These are phyloP conservation scores for Debaryomyces castellii DNA, from an alignment of 805 yeast genomes.

Conservation along the genomic window DNA sequence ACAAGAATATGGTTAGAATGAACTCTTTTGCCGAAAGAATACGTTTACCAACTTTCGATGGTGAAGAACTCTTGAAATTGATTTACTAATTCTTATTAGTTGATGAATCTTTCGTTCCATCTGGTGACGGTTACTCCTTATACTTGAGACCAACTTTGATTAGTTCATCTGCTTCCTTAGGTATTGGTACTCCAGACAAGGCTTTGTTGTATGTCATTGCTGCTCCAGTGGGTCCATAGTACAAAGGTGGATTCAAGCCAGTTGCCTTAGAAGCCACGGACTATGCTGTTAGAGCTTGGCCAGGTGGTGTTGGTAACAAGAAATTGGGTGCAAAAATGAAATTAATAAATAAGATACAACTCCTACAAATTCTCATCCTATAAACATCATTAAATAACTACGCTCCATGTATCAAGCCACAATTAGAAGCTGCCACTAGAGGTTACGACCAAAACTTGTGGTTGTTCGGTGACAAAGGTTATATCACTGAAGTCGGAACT, in stretches of 20 bases:
- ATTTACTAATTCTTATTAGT: conserved; percentile 73
- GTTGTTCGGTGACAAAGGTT: conserved; percentile 86
- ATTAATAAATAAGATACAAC: no score
- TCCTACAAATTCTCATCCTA: no score
- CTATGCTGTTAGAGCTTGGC: conserved; percentile 98
- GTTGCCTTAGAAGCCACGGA: conserved; percentile 93
- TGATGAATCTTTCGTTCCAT: conserved; percentile 80
- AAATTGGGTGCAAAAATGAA: conserved; percentile 97
- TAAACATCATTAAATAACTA: no score
- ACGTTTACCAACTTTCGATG: conserved; percentile 83
- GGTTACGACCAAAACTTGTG: conserved; percentile 96
- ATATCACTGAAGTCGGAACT: conserved; percentile 95
- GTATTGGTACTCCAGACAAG: conserved; percentile 78
- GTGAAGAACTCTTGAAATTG: conserved; percentile 70
- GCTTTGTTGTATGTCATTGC: conserved; percentile 86
- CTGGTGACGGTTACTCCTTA: conserved; percentile 83
- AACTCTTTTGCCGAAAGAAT: conserved; percentile 86
- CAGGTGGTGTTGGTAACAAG: conserved; percentile 96
- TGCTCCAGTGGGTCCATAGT: conserved; percentile 96
- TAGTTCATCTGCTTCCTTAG: conserved; percentile 87
- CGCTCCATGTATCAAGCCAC: conserved; percentile 94
- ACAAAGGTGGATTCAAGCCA: conserved; percentile 90
- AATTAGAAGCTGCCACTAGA: conserved; percentile 81
- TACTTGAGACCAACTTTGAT: conserved; percentile 94
- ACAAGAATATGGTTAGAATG: conserved; percentile 90